Evolutionary conservation across 1,284 basidiomycete species (phyloP), one percentile per base, ranked within the genome.

Genomic region (Xanthoconium separans): DNA sequence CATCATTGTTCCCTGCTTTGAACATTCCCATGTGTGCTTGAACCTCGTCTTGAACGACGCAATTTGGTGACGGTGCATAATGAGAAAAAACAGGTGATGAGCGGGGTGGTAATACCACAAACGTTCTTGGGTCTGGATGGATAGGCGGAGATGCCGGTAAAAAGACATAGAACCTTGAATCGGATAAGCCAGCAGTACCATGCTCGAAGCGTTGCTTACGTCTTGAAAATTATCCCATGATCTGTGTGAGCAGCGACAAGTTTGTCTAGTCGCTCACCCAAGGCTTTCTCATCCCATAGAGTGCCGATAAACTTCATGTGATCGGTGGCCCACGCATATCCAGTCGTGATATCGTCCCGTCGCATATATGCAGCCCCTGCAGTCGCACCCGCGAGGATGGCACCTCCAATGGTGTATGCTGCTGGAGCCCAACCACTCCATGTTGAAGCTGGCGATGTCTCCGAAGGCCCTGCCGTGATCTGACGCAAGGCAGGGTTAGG

Each of bases 1-100:
- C 90, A 59, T 95, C 91, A 62, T 96, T 96, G n/a, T 83, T 85
- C 58, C 78, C 80, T 6, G 83, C 80, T 57, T 82, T 81, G 71
- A 98, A 98, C 89, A 98, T 96, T 40, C 86, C 86, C 44, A 85
- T 91, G 66, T 98, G 95, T 12, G 93, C 95, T 57, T 88, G 78
- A 18, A 96, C 76, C 70, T 97, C 94, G 66, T 96, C 91, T 18
- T 76, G 62, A 0, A 89, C 89, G 29, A 85, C 66, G 2, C 75
- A 79, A 61, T 95, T 95, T 30, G 74, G 75, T 3, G 83, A 80
- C 22, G 83, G 79, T 15, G 78, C 57, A 66, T 91, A 94, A 62
- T 83, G 77, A 5, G 76, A 61, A 36, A 75, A 77, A 22, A 80
- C 70, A 3, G 75, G 76, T 15, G 84, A 78, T 22, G 75, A 73